Conservation (phyloP, 2,329 filamentous ascomycete genomes). For the Arthrocladium fulminans region DNA sequence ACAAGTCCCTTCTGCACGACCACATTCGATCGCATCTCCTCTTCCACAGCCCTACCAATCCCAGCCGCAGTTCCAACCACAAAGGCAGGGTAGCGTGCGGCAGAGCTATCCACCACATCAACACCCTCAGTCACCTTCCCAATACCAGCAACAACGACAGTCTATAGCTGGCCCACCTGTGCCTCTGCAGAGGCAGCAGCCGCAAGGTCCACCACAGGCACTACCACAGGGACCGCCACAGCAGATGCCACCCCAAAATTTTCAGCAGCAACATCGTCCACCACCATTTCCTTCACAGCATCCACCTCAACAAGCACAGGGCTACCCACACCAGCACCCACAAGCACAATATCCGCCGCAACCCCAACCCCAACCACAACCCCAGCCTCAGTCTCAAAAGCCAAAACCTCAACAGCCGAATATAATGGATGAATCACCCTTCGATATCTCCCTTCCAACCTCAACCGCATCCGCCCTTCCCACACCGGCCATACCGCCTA, state of each 20-base stretch:
- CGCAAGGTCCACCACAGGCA: constrained; percentile 1
- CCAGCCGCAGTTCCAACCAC: constrained; percentile 2
- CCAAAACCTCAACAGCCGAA: constrained; percentile 30
- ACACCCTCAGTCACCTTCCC: neutral
- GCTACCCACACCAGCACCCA: constrained; percentile 17
- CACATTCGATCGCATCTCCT: constrained; percentile 12
- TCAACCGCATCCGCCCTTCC: constrained; percentile 40
- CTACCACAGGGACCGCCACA: neutral
- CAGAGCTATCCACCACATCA: constrained; percentile 8
- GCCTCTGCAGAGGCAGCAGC: constrained; percentile 11
- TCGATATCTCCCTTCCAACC: constrained; percentile 49
- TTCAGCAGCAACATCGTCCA: constrained; percentile 16
- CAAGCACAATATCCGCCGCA: constrained; percentile 17
- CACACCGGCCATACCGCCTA: constrained; percentile 82
- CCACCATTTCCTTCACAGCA: constrained; percentile 23
- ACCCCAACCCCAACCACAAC: constrained; percentile 22
- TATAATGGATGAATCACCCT: constrained; percentile 47
- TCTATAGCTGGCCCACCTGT: constrained; percentile 12
- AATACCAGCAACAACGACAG: constrained; percentile 2
- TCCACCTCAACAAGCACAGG: constrained; percentile 16
- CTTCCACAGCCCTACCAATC: constrained; percentile 13
- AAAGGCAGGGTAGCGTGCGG: neutral
- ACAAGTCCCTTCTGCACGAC: constrained; percentile 1
- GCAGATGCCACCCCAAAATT: constrained; percentile 12
- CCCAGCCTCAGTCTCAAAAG: constrained; percentile 21